Conservation (phyloP, 257 asterid species). For the Solanum clarkiae region DNA sequence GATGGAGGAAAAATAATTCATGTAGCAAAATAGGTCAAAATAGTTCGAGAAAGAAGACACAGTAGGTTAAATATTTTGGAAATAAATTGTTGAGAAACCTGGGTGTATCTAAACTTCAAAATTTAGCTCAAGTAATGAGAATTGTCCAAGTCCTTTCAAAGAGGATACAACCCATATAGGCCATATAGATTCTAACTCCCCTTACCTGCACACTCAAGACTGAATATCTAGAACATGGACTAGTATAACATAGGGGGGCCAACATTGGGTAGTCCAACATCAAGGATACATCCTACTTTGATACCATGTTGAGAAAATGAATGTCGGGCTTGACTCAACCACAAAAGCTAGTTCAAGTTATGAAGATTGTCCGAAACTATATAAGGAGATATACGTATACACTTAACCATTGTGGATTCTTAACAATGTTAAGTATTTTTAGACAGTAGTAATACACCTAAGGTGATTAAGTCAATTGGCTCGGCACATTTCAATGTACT, state of each 20-base stretch:
- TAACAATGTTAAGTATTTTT: not conserved
- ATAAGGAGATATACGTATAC: not conserved
- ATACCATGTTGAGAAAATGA: not conserved
- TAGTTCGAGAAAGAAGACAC: not conserved
- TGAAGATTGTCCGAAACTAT: not conserved
- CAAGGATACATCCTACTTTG: not conserved
- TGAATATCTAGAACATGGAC: not conserved
- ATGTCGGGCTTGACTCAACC: not conserved
- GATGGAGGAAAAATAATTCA: not conserved
- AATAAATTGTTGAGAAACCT: not conserved
- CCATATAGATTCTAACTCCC: not conserved
- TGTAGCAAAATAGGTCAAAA: not conserved
- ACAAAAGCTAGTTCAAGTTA: not conserved
- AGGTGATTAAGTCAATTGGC: not conserved
- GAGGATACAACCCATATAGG: not conserved
- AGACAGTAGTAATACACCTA: not conserved
- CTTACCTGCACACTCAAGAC: not conserved
- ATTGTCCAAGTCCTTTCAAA: not conserved
- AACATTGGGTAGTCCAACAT: not conserved
- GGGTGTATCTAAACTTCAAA: not conserved
- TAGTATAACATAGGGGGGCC: not conserved
- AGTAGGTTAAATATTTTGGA: not conserved
- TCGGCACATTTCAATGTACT: not conserved
- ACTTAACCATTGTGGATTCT: not conserved
- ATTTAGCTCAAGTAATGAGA: not conserved